Percentiles rank a stretch among this genome's conserved stretches.
Evolutionary conservation across 345 rosid species (phyloP).

Genomic region (Trapa bicornis): DNA sequence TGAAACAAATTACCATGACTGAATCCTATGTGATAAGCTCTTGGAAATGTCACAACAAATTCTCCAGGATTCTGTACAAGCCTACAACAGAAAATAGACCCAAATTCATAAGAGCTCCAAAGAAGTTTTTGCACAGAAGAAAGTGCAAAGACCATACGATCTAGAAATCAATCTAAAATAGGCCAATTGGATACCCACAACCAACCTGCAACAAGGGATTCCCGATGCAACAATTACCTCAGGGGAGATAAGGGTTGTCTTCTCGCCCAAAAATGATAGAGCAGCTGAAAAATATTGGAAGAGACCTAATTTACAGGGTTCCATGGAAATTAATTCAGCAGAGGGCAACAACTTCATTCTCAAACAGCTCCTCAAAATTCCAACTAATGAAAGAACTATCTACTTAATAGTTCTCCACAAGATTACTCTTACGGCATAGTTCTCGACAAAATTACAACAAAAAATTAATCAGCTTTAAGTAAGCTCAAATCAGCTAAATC

Average conservation of each 20-base stretch:
- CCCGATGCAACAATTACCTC: slow-evolving; percentile 66
- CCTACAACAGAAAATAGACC: slow-evolving; percentile 29
- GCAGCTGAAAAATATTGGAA: slow-evolving; percentile 50
- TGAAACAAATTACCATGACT: slow-evolving; percentile 88
- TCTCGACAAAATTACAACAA: background rate
- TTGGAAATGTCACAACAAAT: slow-evolving; percentile 97
- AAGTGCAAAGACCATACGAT: background rate
- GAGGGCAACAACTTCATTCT: background rate
- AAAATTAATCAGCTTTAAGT: background rate
- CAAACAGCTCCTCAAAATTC: background rate
- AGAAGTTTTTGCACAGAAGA: background rate
- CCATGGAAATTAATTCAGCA: background rate
- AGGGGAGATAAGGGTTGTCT: slow-evolving; percentile 95
- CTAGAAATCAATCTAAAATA: slow-evolving; percentile 6
- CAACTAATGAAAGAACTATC: background rate
- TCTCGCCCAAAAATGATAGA: slow-evolving; percentile 81
- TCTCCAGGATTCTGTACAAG: slow-evolving; percentile 97
- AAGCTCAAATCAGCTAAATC: background rate
- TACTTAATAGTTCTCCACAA: background rate
- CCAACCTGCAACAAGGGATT: slow-evolving; percentile 95
- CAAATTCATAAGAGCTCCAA: background rate
- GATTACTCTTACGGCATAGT: background rate
- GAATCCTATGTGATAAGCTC: slow-evolving; percentile 99
- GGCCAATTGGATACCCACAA: slow-evolving; percentile 8
- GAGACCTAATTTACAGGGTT: slow-evolving; percentile 8